Evolutionary conservation across 345 rosid genomes (phyloP).

Genomic region (Gynandropsis gynandra): DNA sequence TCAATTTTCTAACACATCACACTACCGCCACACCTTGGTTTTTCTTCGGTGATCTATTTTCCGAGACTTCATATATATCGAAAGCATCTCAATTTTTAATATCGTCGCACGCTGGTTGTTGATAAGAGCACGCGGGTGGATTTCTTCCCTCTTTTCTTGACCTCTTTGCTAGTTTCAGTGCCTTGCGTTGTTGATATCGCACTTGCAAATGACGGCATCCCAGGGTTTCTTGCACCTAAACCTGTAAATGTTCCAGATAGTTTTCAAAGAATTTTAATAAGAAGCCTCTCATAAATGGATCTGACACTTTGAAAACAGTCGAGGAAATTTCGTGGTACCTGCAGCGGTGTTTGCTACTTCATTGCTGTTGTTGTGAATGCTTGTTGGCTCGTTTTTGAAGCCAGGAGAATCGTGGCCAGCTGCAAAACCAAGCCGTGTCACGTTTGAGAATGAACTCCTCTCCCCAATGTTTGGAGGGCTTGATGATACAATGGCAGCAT

Average conservation of each 20-base stretch:
- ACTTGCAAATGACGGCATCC: constrained; percentile 65
- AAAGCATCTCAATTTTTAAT: constrained; percentile 28
- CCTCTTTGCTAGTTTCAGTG: constrained; percentile 39
- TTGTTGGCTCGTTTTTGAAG: constrained; percentile 50
- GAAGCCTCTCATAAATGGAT: background rate
- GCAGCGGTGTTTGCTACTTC: constrained; percentile 35
- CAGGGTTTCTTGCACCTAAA: constrained; percentile 48
- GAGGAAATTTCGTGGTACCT: constrained; percentile 22
- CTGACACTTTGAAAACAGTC: background rate
- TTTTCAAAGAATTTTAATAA: background rate
- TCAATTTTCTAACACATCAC: no score
- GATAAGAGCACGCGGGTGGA: constrained; percentile 64
- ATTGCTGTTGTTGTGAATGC: constrained; percentile 23
- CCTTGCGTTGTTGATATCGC: constrained; percentile 51
- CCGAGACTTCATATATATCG: constrained; percentile 8
- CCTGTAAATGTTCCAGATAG: constrained; percentile 5
- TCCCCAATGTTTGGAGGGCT: constrained; percentile 61
- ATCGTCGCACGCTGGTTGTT: constrained; percentile 77
- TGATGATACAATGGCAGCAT: constrained; percentile 40
- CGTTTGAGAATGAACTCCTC: constrained; percentile 73
- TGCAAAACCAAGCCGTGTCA: constrained; percentile 86
- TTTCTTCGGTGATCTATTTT: constrained; percentile 6
- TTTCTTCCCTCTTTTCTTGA: constrained; percentile 77
- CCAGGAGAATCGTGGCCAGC: constrained; percentile 87
- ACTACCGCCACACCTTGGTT: background rate